Percentiles rank a stretch among this genome's conserved stretches.
These are phyloP conservation scores for Tetradesmus obliquus DNA, from an alignment of 139 green algal species.

Conservation along the genomic window DNA sequence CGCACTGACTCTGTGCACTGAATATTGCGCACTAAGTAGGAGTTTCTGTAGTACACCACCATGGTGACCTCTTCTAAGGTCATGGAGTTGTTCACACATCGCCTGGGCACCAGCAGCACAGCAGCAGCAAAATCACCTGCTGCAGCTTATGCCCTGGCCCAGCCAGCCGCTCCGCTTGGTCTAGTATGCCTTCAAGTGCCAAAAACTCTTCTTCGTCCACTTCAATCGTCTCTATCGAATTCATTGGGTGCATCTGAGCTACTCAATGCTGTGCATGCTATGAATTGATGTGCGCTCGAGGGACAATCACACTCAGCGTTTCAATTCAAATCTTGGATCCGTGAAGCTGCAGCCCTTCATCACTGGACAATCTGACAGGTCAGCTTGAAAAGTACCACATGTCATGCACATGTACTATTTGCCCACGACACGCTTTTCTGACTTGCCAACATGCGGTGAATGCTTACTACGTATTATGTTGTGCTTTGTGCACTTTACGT, in stretches of 20 bases:
- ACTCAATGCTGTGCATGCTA: neutral
- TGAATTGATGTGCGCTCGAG: neutral
- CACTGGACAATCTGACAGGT: neutral
- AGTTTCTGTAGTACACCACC: too few species aligned
- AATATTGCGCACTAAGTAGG: too few species aligned
- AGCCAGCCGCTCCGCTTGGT: neutral
- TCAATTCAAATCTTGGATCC: too few species aligned
- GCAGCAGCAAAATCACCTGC: neutral
- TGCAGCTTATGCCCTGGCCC: neutral
- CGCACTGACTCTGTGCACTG: too few species aligned
- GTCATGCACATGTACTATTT: neutral
- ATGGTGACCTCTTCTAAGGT: too few species aligned
- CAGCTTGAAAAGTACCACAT: conserved; percentile 3
- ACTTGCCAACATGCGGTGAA: neutral
- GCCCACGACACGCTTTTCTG: neutral
- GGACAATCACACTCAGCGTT: neutral
- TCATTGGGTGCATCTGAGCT: neutral
- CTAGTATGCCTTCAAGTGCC: neutral
- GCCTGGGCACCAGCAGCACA: neutral
- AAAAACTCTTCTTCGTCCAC: neutral
- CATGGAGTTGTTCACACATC: too few species aligned
- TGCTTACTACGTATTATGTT: neutral
- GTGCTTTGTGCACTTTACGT: neutral
- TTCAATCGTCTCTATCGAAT: neutral
- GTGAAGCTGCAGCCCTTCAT: too few species aligned